These are phyloP conservation scores for Solanum medicagineum DNA, from an alignment of 257 asterid genomes.

Conservation along the genomic window DNA sequence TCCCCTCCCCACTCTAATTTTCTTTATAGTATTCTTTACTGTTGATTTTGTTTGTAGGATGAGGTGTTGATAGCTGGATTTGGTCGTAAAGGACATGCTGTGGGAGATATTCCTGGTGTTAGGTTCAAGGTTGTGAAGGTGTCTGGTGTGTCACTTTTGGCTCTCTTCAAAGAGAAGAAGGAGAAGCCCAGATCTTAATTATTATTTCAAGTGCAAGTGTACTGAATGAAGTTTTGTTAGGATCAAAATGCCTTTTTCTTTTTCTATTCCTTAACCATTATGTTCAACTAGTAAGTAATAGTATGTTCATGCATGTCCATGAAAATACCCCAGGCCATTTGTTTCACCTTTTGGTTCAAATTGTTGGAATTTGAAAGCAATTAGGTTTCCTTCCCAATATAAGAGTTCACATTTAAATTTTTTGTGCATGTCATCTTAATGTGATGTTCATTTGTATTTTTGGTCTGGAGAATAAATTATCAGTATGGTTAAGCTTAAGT, in stretches of 20 bases:
- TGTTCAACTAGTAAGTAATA: neutral
- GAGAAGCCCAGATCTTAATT: conserved; percentile 2
- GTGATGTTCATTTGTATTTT: neutral
- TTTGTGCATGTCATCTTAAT: neutral
- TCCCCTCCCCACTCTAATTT: neutral
- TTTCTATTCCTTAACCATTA: neutral
- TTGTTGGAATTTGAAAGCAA: neutral
- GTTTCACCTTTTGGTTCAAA: neutral
- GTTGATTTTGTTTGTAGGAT: neutral
- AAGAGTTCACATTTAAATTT: neutral
- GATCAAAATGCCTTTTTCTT: neutral
- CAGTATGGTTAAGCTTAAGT: too few species aligned
- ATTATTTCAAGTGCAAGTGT: neutral
- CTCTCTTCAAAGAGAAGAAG: conserved; percentile 4
- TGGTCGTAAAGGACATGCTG: conserved; percentile 4
- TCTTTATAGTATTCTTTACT: neutral
- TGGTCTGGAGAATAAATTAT: too few species aligned
- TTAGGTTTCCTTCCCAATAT: neutral
- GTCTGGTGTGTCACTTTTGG: conserved; percentile 3
- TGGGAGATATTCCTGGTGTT: conserved; percentile 1
- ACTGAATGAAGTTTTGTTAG: neutral
- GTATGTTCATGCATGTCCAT: neutral
- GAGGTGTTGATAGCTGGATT: neutral
- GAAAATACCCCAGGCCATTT: neutral
- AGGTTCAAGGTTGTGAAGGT: conserved; percentile 4